Percentiles rank a stretch among this genome's conserved stretches.
These are phyloP conservation scores for Termitomyces sp. DNA, from an alignment of 768 basidiomycete genomes.

Conservation along the genomic window DNA sequence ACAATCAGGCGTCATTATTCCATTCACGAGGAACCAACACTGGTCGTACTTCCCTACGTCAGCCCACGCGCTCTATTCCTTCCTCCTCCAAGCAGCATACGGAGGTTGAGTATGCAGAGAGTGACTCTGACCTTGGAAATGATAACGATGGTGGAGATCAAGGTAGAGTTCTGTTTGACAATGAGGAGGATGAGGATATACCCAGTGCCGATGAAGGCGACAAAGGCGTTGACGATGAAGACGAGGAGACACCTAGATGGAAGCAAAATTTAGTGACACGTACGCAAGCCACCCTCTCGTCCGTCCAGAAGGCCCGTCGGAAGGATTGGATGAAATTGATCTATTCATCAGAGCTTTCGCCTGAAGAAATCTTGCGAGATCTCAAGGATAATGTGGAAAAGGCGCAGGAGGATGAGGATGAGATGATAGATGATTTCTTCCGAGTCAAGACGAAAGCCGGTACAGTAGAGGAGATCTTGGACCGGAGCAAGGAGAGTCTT, in stretches of 20 bases:
- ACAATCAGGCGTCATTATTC: not conserved
- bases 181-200: slow-evolving; percentile 41
- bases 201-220: slow-evolving; percentile 46
- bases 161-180: slow-evolving; percentile 29
- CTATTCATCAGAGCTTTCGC: slow-evolving; percentile 66
- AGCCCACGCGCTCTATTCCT: slow-evolving; percentile 37
- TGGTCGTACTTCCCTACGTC: slow-evolving; percentile 50
- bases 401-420: slow-evolving; percentile 19
- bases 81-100: slow-evolving; percentile 30
- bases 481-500: slow-evolving; percentile 65
- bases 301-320: slow-evolving; percentile 34
- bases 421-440: slow-evolving; percentile 71
- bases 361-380: slow-evolving; percentile 60
- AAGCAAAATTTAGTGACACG: slow-evolving; percentile 57
- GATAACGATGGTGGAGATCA: slow-evolving; percentile 27
- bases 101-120: slow-evolving; percentile 68
- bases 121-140: slow-evolving; percentile 69
- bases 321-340: slow-evolving; percentile 86
- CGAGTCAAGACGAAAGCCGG: slow-evolving; percentile 40
- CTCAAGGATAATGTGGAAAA: slow-evolving; percentile 29
- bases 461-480: slow-evolving; percentile 47
- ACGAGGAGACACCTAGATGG: slow-evolving; percentile 62
- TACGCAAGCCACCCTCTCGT: slow-evolving; percentile 29
- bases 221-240: slow-evolving; percentile 32
- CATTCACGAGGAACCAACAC: slow-evolving; percentile 30